phyloP scores from a whole-genome alignment of 805 yeast species.

The Zygotorulaspora chibaensis region DNA sequence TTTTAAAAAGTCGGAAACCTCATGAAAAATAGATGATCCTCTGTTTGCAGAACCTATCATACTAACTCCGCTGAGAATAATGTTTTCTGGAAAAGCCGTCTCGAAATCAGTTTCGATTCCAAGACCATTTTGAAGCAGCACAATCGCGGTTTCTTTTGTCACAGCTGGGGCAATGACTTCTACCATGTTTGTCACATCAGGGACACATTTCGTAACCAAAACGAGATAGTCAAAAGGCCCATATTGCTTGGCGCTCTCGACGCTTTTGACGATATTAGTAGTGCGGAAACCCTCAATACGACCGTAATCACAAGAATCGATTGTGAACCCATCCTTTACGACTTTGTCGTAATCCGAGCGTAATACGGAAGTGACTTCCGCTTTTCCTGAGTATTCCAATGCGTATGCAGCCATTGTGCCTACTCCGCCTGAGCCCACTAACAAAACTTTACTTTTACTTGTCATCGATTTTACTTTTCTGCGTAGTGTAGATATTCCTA shows the following conservation, averaged over 20 bases:
- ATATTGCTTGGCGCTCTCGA: slow-evolving; percentile 38
- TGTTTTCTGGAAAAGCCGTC: slow-evolving; percentile 4
- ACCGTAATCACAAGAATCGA: slow-evolving; percentile 60
- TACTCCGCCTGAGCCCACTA: slow-evolving; percentile 76
- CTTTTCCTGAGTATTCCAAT: slow-evolving; percentile 43
- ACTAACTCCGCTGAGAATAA: slow-evolving; percentile 14
- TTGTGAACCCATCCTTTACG: slow-evolving; percentile 45
- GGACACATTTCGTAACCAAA: slow-evolving; percentile 59
- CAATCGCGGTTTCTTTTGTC: slow-evolving; percentile 25
- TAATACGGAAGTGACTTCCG: slow-evolving; percentile 53
- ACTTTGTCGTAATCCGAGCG: slow-evolving; percentile 55
- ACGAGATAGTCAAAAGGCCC: slow-evolving; percentile 50
- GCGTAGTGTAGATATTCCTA: no score
- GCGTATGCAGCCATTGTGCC: slow-evolving; percentile 68
- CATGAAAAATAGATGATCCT: slow-evolving; percentile 9
- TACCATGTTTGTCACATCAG: slow-evolving; percentile 42
- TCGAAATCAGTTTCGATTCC: slow-evolving; percentile 41
- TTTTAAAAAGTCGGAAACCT: slow-evolving; percentile 11
- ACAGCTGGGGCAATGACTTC: slow-evolving; percentile 49
- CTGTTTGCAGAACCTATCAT: slow-evolving; percentile 17
- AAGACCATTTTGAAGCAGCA: slow-evolving; percentile 34
- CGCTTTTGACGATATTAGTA: slow-evolving; percentile 35
- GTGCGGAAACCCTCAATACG: slow-evolving; percentile 48
- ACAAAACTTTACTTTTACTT: slow-evolving; percentile 36
- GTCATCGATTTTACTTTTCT: not conserved